Evolutionary conservation across 140 eudicot genomes (phyloP).

Genomic region (Erigeron philadelphicus): DNA sequence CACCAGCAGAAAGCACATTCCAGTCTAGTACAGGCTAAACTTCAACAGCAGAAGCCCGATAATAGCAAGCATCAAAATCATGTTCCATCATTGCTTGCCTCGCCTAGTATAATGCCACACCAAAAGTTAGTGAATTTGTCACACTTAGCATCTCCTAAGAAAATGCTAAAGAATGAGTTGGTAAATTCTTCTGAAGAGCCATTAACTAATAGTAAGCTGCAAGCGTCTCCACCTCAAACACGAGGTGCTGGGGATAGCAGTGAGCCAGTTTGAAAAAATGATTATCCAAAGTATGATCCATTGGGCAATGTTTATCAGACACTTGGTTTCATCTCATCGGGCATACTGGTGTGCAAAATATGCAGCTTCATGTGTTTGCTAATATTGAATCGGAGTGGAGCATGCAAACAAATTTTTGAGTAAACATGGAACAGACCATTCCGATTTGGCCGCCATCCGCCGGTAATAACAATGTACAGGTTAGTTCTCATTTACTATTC

Average conservation of each 20-base stretch:
- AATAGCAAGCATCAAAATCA: constrained; percentile 35
- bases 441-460: constrained; percentile 11
- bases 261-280: constrained; percentile 25
- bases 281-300: constrained; percentile 19
- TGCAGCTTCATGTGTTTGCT: constrained; percentile 4
- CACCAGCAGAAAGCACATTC: neutral
- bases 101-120: constrained; percentile 34
- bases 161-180: constrained; percentile 29
- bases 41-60: constrained; percentile 45
- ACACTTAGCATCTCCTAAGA: constrained; percentile 31
- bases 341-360: constrained; percentile 23
- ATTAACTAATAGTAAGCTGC: constrained; percentile 32
- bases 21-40: constrained; percentile 27
- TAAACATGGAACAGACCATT: neutral
- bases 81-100: constrained; percentile 29
- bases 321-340: constrained; percentile 28
- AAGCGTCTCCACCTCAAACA: constrained; percentile 18
- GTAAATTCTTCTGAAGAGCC: constrained; percentile 35
- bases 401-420: constrained; percentile 5
- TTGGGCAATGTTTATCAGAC: constrained; percentile 30
- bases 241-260: constrained; percentile 16
- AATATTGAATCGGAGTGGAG: constrained; percentile 7
- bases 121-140: constrained; percentile 37
- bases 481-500: constrained; percentile 16
- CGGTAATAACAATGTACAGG: constrained; percentile 17